Evolutionary conservation across 2,329 filamentous ascomycete genomes (phyloP).

Genomic region (Fusarium vanettenii): DNA sequence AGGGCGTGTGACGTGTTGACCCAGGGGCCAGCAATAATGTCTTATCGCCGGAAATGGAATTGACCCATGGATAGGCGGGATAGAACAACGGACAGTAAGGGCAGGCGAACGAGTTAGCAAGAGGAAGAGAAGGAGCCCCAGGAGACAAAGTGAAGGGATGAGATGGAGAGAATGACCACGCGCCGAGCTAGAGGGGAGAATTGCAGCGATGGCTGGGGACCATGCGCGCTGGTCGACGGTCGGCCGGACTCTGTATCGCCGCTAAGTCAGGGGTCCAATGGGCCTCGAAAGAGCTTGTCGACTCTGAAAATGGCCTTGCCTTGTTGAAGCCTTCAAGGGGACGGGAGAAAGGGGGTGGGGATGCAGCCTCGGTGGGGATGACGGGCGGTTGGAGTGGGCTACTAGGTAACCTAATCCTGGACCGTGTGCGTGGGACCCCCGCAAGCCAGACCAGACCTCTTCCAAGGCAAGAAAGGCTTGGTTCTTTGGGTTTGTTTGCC

Average conservation of each 20-base stretch:
- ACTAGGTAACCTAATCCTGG: constrained; percentile 17
- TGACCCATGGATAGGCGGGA: constrained; percentile 12
- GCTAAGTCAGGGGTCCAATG: constrained; percentile 31
- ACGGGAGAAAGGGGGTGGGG: constrained; percentile 5
- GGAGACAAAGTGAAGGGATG: constrained; percentile 31
- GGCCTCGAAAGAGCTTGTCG: constrained; percentile 4
- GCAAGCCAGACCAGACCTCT: constrained; percentile 15
- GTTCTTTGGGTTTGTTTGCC: constrained; percentile 9
- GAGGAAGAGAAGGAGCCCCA: constrained; percentile 28
- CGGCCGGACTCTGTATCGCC: constrained; percentile 5
- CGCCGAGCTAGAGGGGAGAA: constrained; percentile 25
- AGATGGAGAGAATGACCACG: constrained; percentile 16
- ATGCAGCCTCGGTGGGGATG: constrained; percentile 15
- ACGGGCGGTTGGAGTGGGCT: constrained; percentile 11
- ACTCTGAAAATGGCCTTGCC: background rate
- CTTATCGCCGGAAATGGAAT: constrained; percentile 34
- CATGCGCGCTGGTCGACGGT: constrained; percentile 31
- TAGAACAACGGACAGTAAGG: background rate
- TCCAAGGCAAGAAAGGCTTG: background rate
- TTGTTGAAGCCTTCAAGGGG: background rate
- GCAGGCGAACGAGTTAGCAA: constrained; percentile 2
- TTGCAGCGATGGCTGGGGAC: constrained; percentile 32
- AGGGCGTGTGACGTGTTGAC: constrained; percentile 26
- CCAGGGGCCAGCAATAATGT: constrained; percentile 29
- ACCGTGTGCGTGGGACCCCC: constrained; percentile 24